Evolutionary conservation across 106 monocot genomes (phyloP).

Genomic region (Ottelia alismoides): DNA sequence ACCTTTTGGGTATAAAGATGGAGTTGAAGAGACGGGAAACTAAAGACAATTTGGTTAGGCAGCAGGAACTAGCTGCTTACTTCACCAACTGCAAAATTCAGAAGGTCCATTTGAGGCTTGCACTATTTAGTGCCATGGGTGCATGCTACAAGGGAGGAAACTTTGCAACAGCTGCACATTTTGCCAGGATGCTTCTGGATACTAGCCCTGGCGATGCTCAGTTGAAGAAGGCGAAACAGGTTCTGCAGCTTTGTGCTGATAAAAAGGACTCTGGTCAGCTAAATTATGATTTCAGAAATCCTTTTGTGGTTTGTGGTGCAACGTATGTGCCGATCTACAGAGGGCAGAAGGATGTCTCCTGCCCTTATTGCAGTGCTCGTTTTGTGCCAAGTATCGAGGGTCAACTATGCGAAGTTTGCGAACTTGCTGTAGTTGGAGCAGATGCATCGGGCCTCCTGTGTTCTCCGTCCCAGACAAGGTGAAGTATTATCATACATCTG

Average conservation of each 20-base stretch:
- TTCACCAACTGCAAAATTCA: slow-evolving; percentile 83
- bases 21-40: slow-evolving; percentile 58
- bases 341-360: slow-evolving; percentile 64
- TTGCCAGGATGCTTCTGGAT: slow-evolving; percentile 69
- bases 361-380: slow-evolving; percentile 60
- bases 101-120: slow-evolving; percentile 46
- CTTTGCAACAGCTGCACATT: slow-evolving; percentile 48
- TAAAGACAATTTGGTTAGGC: slow-evolving; percentile 34
- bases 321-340: slow-evolving; percentile 80
- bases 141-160: slow-evolving; percentile 48
- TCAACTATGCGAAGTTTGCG: slow-evolving; percentile 57
- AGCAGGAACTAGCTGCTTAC: slow-evolving; percentile 77
- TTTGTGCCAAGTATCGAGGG: slow-evolving; percentile 57
- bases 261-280: slow-evolving; percentile 42
- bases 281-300: slow-evolving; percentile 71
- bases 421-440: slow-evolving; percentile 66
- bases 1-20: slow-evolving; percentile 60
- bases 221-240: slow-evolving; percentile 47
- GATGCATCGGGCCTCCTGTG: slow-evolving; percentile 78
- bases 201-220: slow-evolving; percentile 37
- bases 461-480: slow-evolving; percentile 43
- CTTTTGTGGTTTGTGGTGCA: slow-evolving; percentile 74
- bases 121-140: slow-evolving; percentile 54
- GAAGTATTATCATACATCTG: too few relatives aligned
- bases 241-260: slow-evolving; percentile 32